These are phyloP conservation scores for Poteriospumella lacustris DNA, from an alignment of 108 stramenopile genomes.

Conservation along the genomic window DNA sequence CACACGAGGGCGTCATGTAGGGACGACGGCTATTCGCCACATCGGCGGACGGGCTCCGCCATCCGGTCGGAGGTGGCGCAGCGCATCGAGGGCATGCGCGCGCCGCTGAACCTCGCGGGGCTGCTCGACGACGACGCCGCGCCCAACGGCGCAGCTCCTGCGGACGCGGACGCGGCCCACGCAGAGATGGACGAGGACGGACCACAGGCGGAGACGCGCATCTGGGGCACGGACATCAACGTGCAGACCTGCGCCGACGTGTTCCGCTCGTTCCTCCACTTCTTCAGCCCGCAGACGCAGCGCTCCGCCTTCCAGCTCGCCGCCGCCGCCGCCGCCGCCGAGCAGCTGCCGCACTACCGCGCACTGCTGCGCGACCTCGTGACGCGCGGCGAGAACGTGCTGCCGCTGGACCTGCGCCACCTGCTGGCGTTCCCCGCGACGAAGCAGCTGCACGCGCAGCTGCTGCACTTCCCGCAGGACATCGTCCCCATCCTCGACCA, in stretches of 20 bases:
- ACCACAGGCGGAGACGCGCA: slow-evolving; percentile 47
- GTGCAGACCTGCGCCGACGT: slow-evolving; percentile 39
- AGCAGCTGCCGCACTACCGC: not conserved
- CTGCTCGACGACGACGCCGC: not conserved
- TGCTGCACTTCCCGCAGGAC: slow-evolving; percentile 86
- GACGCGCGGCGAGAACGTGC: slow-evolving; percentile 30
- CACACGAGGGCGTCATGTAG: slow-evolving; percentile 32
- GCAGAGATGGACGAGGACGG: slow-evolving; percentile 1
- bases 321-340: not conserved
- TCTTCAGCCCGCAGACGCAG: slow-evolving; percentile 2
- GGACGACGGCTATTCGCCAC: not conserved
- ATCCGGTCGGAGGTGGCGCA: slow-evolving; percentile 33
- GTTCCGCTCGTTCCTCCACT: slow-evolving; percentile 46
- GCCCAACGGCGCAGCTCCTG: slow-evolving; percentile 28
- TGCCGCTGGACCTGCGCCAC: slow-evolving; percentile 64
- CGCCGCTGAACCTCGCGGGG: slow-evolving; percentile 30
- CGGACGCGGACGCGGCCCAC: slow-evolving; percentile 30
- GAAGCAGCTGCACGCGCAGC: slow-evolving; percentile 79
- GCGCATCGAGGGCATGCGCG: slow-evolving; percentile 11
- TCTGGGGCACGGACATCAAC: slow-evolving; percentile 58
- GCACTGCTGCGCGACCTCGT: not conserved
- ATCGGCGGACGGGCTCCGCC: not conserved
- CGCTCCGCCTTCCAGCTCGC: not conserved
- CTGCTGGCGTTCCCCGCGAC: slow-evolving; percentile 71
- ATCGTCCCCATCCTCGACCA: slow-evolving; percentile 91